Conservation (phyloP, 805 yeast genomes). For the Candida quercuum region DNA sequence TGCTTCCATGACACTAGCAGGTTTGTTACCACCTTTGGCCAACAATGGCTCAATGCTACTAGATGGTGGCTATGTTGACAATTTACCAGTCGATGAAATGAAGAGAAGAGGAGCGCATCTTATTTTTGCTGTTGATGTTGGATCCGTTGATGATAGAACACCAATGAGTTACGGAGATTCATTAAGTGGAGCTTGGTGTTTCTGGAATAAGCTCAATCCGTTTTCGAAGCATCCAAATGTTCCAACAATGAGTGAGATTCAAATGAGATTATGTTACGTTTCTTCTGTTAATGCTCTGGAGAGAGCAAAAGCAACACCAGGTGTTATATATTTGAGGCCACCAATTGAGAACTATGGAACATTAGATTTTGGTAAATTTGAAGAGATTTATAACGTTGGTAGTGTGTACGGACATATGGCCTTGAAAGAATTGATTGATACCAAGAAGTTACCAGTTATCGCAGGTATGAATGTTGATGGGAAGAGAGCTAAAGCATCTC, state of each 20-base stretch:
- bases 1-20: slow-evolving; percentile 96
- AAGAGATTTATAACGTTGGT: slow-evolving; percentile 83
- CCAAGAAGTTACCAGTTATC: slow-evolving; percentile 54
- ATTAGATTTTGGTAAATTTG: slow-evolving; percentile 86
- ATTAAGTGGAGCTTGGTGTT: slow-evolving; percentile 86
- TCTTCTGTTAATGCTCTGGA: slow-evolving; percentile 93
- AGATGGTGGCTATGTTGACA: slow-evolving; percentile 96
- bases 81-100: slow-evolving; percentile 91
- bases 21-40: slow-evolving; percentile 82
- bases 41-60: slow-evolving; percentile 88
- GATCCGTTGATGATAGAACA: slow-evolving; percentile 87
- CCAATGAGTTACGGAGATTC: slow-evolving; percentile 92
- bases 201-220: slow-evolving; percentile 83
- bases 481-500: slow-evolving; percentile 27
- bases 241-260: slow-evolving; percentile 94
- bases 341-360: slow-evolving; percentile 93
- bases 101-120: slow-evolving; percentile 79
- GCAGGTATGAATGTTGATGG: slow-evolving; percentile 42
- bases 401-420: slow-evolving; percentile 60
- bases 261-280: slow-evolving; percentile 87
- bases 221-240: slow-evolving; percentile 82
- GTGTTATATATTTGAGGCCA: slow-evolving; percentile 85
- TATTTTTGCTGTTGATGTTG: slow-evolving; percentile 92
- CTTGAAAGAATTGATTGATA: slow-evolving; percentile 45
- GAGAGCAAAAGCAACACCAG: slow-evolving; percentile 75